Evolutionary conservation across 192 early-diverging fungal species (phyloP).

Genomic region (Dissophora globulifera): DNA sequence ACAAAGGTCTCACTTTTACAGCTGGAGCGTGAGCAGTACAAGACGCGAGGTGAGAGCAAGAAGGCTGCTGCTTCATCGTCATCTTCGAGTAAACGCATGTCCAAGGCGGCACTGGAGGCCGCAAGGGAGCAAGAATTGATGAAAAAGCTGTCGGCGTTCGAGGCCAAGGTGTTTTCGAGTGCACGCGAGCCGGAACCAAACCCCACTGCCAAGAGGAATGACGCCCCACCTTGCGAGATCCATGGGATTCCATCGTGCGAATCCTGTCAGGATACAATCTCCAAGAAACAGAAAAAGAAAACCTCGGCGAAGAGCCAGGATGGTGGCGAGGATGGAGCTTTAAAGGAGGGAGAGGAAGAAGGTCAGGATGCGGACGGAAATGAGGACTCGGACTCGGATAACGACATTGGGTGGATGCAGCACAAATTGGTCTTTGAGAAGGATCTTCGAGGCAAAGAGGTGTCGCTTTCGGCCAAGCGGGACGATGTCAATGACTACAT

Average conservation of each 20-base stretch:
- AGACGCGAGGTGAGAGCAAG: slow-evolving; percentile 41
- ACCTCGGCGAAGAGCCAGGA: slow-evolving; percentile 33
- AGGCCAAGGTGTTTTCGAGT: slow-evolving; percentile 57
- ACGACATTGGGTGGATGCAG: slow-evolving; percentile 77
- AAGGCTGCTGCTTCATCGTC: slow-evolving; percentile 31
- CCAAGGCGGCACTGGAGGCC: background rate
- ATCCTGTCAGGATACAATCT: slow-evolving; percentile 69
- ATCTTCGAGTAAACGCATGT: background rate
- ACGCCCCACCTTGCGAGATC: slow-evolving; percentile 66
- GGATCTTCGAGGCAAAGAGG: slow-evolving; percentile 70
- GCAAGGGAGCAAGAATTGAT: slow-evolving; percentile 50
- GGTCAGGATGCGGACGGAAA: too few relatives aligned
- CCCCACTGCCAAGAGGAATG: slow-evolving; percentile 35
- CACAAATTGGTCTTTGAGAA: slow-evolving; percentile 83
- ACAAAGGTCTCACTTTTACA: slow-evolving; percentile 58
- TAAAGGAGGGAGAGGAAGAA: slow-evolving; percentile 45
- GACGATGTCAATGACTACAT: slow-evolving; percentile 73
- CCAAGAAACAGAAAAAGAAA: slow-evolving; percentile 25
- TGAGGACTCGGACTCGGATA: slow-evolving; percentile 49
- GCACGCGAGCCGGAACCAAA: slow-evolving; percentile 18
- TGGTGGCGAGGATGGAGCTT: slow-evolving; percentile 17
- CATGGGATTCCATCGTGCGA: slow-evolving; percentile 78
- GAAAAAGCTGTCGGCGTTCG: slow-evolving; percentile 67
- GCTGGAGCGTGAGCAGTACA: slow-evolving; percentile 61
- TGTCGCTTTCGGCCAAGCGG: slow-evolving; percentile 56